phyloP scores from a whole-genome alignment of 1,139 yeast genomes.

The Fermentozyma sake region DNA sequence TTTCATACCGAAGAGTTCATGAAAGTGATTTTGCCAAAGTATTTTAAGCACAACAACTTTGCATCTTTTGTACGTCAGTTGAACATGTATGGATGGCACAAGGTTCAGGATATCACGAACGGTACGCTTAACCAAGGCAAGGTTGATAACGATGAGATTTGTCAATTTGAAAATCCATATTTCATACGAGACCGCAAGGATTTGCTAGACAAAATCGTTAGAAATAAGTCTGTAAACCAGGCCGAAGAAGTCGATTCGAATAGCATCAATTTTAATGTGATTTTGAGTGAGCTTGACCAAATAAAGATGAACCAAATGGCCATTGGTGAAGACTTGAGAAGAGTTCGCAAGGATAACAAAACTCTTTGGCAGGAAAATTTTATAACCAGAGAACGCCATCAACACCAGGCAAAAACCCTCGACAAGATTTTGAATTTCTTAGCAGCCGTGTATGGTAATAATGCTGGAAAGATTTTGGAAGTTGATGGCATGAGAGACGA shows the following conservation, averaged over 20 bases:
- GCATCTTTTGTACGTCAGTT: conserved; percentile 83
- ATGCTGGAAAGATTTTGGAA: conserved; percentile 45
- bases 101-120: conserved; percentile 72
- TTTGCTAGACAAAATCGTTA: conserved; percentile 63
- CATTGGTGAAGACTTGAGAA: conserved; percentile 75
- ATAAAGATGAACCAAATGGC: conserved; percentile 75
- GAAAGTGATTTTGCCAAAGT: conserved; percentile 76
- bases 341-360: conserved; percentile 85
- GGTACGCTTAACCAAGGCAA: conserved; percentile 58
- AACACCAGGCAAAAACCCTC: conserved; percentile 79
- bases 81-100: conserved; percentile 98
- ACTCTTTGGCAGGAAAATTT: conserved; percentile 87
- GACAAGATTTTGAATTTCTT: conserved; percentile 84
- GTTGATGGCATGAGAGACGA: conserved; percentile 17
- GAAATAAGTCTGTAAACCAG: conserved; percentile 33
- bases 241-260: conserved; percentile 7
- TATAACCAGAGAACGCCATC: conserved; percentile 77
- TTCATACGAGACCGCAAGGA: conserved; percentile 70
- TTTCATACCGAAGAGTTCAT: conserved; percentile 83
- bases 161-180: conserved; percentile 83
- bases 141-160: conserved; percentile 48
- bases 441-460: conserved; percentile 77
- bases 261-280: conserved; percentile 44
- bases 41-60: conserved; percentile 84
- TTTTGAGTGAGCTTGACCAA: conserved; percentile 70